Conservation (phyloP, 352 stramenopile genomes). For the Phytophthora europaea region DNA sequence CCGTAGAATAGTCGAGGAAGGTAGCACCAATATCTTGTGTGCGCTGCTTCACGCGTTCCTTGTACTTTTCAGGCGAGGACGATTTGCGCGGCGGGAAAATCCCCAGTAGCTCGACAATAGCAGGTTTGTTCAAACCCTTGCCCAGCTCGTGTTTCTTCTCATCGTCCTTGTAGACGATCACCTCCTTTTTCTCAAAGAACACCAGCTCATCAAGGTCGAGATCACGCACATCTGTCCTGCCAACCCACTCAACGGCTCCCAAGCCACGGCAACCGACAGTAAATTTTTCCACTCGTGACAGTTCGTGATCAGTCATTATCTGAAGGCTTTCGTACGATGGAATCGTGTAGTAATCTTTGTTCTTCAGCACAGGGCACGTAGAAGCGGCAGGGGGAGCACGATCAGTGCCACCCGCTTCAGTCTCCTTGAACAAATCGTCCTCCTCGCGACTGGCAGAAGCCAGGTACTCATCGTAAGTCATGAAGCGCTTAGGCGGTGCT, state of each 20-base stretch:
- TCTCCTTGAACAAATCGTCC: constrained; percentile 49
- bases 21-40: constrained; percentile 83
- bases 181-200: constrained; percentile 87
- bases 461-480: constrained; percentile 88
- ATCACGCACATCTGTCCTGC: constrained; percentile 81
- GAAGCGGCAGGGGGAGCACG: constrained; percentile 31
- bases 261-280: constrained; percentile 84
- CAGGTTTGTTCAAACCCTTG: constrained; percentile 80
- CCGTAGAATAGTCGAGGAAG: constrained; percentile 79
- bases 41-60: constrained; percentile 79
- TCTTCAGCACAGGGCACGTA: constrained; percentile 76
- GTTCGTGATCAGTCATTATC: constrained; percentile 76
- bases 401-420: constrained; percentile 15
- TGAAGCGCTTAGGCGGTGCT: constrained; percentile 65
- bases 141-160: constrained; percentile 85
- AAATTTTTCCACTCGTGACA: constrained; percentile 78
- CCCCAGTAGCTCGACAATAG: constrained; percentile 80
- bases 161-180: constrained; percentile 89
- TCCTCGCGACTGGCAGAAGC: constrained; percentile 67
- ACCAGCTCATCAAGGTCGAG: constrained; percentile 85
- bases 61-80: constrained; percentile 69
- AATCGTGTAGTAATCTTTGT: constrained; percentile 83
- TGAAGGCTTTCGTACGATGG: constrained; percentile 76
- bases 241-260: constrained; percentile 85
- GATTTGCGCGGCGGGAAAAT: constrained; percentile 81